Conservation (phyloP, 169 alveolate genomes). For the Plasmodium relictum region DNA sequence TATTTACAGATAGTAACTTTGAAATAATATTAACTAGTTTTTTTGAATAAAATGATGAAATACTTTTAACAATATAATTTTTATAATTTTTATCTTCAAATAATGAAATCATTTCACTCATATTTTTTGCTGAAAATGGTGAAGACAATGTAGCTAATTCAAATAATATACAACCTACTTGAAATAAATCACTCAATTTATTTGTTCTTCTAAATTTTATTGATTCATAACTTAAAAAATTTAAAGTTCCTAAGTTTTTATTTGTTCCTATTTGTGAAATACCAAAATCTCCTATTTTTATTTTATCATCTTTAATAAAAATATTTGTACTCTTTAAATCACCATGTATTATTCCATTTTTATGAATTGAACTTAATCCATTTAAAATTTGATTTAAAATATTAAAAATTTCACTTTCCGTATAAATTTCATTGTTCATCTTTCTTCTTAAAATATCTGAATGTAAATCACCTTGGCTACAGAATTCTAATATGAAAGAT, state of each 20-base stretch:
- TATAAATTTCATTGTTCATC: conserved; percentile 75
- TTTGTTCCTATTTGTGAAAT: conserved; percentile 80
- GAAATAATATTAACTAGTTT: conserved; percentile 57
- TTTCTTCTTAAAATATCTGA: conserved; percentile 62
- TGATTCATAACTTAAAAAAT: conserved; percentile 74
- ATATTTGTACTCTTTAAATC: conserved; percentile 89
- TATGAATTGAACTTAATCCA: conserved; percentile 88
- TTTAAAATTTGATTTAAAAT: conserved; percentile 87
- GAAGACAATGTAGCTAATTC: conserved; percentile 80
- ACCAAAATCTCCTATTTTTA: conserved; percentile 90
- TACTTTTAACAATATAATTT: conserved; percentile 47
- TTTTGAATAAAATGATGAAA: conserved; percentile 48
- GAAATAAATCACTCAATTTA: conserved; percentile 79
- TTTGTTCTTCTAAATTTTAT: conserved; percentile 60
- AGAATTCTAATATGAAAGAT: conserved; percentile 51
- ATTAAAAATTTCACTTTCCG: conserved; percentile 83
- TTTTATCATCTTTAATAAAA: conserved; percentile 83
- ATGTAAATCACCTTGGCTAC: conserved; percentile 73
- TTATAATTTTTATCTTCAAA: conserved; percentile 73
- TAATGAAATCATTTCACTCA: conserved; percentile 50
- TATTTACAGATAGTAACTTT: conserved; percentile 44
- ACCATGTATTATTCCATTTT: conserved; percentile 89
- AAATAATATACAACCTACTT: conserved; percentile 81
- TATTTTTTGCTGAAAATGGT: conserved; percentile 73
- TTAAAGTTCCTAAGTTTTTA: conserved; percentile 63